Percentiles rank a stretch among this genome's conserved stretches.
Evolutionary conservation across 345 rosid species (phyloP).

Genomic region (Citrus trifoliata): DNA sequence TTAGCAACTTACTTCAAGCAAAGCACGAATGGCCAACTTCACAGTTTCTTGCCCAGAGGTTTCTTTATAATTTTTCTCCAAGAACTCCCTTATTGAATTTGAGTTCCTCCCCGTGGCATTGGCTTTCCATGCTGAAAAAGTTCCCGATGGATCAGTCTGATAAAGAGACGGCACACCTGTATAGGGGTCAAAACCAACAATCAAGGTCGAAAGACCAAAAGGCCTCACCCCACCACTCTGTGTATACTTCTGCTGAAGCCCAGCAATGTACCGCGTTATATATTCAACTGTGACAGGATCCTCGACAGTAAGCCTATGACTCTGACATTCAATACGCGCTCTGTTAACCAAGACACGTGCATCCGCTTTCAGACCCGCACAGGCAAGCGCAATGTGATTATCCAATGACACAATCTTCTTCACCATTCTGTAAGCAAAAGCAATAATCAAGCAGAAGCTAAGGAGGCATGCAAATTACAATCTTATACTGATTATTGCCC

Average conservation of each 20-base stretch:
- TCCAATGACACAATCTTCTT: constrained; percentile 85
- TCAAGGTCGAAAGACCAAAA: constrained; percentile 71
- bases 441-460: neutral
- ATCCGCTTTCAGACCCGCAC: constrained; percentile 84
- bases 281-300: constrained; percentile 94
- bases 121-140: constrained; percentile 99
- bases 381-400: constrained; percentile 76
- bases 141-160: constrained; percentile 93
- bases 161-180: constrained; percentile 62
- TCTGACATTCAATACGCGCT: constrained; percentile 70
- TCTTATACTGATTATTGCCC: neutral
- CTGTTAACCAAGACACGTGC: constrained; percentile 70
- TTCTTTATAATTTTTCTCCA: constrained; percentile 87
- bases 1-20: constrained; percentile 69
- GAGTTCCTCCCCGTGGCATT: constrained; percentile 94
- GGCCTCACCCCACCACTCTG: constrained; percentile 94
- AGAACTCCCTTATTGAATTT: constrained; percentile 77
- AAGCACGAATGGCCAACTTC: constrained; percentile 85
- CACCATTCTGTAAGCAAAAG: constrained; percentile 51
- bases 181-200: constrained; percentile 82
- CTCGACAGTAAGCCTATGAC: constrained; percentile 90
- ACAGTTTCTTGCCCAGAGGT: constrained; percentile 84
- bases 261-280: constrained; percentile 88
- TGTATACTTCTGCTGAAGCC: constrained; percentile 89
- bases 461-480: neutral